Percentiles rank a stretch among this genome's conserved stretches.
Evolutionary conservation across 352 stramenopile species (phyloP).

Genomic region (Phytopythium boreale): DNA sequence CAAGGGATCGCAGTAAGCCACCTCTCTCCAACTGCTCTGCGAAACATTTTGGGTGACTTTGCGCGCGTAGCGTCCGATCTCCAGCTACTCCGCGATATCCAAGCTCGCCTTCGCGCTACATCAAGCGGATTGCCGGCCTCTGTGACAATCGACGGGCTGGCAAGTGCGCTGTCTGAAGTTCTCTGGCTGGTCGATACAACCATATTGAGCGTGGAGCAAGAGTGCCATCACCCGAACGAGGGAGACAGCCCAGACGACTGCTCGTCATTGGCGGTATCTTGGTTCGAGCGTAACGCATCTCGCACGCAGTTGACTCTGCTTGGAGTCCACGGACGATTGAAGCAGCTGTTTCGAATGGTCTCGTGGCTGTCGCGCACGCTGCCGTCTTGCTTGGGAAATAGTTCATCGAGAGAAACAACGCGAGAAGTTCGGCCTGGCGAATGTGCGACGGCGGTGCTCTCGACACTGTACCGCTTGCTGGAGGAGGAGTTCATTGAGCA

Average conservation of each 20-base stretch:
- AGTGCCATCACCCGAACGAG: slow-evolving; percentile 9
- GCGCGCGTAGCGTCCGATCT: slow-evolving; percentile 36
- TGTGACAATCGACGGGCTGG: slow-evolving; percentile 46
- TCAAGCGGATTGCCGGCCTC: slow-evolving; percentile 14
- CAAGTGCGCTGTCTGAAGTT: slow-evolving; percentile 35
- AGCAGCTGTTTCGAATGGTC: slow-evolving; percentile 38
- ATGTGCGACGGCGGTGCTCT: slow-evolving; percentile 32
- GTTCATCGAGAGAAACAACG: not conserved
- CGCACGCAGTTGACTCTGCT: slow-evolving; percentile 39
- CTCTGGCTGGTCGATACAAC: slow-evolving; percentile 17
- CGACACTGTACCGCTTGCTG: slow-evolving; percentile 39
- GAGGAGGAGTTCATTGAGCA: slow-evolving; percentile 37
- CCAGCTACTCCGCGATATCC: slow-evolving; percentile 47
- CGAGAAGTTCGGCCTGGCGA: not conserved
- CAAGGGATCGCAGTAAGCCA: slow-evolving; percentile 34
- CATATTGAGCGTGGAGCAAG: slow-evolving; percentile 23
- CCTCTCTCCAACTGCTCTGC: slow-evolving; percentile 43
- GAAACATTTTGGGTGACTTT: slow-evolving; percentile 28
- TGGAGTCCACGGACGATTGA: slow-evolving; percentile 34
- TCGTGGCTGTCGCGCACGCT: slow-evolving; percentile 40
- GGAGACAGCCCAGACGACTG: slow-evolving; percentile 3
- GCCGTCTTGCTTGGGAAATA: slow-evolving; percentile 23
- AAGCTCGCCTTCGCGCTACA: slow-evolving; percentile 17
- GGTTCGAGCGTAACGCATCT: slow-evolving; percentile 6
- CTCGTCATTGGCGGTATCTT: not conserved